Evolutionary conservation across 2,329 filamentous ascomycete species (phyloP).

Genomic region (Colletotrichum scovillei): DNA sequence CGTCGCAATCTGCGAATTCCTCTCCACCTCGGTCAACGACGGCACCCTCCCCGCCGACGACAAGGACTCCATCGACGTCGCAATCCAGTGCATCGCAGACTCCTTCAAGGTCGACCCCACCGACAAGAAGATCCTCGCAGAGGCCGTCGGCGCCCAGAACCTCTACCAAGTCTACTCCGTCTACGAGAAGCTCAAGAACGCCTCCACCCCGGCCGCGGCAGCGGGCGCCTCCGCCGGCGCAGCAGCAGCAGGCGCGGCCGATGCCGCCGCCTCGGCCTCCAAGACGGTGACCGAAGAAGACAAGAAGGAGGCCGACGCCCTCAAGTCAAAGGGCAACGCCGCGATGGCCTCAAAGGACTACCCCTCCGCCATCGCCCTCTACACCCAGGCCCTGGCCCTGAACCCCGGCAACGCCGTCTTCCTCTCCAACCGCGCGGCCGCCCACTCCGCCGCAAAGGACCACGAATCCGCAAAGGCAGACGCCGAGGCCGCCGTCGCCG

Average conservation of each 20-base stretch:
- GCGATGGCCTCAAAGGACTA: slow-evolving; percentile 98
- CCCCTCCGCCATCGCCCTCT: slow-evolving; percentile 81
- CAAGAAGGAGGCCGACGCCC: slow-evolving; percentile 84
- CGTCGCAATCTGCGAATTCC: slow-evolving; percentile 97
- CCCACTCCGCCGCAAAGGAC: slow-evolving; percentile 85
- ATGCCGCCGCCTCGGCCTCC: slow-evolving; percentile 43
- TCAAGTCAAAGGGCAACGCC: slow-evolving; percentile 93
- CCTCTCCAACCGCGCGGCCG: slow-evolving; percentile 96
- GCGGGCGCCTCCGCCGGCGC: slow-evolving; percentile 51
- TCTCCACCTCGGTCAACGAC: slow-evolving; percentile 84
- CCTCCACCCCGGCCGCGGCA: slow-evolving; percentile 45
- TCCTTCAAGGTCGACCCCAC: slow-evolving; percentile 94
- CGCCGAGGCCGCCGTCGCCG: slow-evolving; percentile 87
- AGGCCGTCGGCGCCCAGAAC: slow-evolving; percentile 87
- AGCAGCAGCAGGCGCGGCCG: slow-evolving; percentile 53
- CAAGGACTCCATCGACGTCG: slow-evolving; percentile 92
- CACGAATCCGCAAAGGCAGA: slow-evolving; percentile 87
- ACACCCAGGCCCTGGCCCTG: slow-evolving; percentile 86
- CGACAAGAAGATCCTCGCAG: slow-evolving; percentile 76
- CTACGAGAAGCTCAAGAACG: slow-evolving; percentile 91
- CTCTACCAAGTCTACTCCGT: slow-evolving; percentile 93
- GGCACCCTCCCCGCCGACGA: slow-evolving; percentile 91
- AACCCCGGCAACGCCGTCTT: slow-evolving; percentile 92
- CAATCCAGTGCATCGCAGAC: slow-evolving; percentile 92
- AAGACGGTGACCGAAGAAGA: slow-evolving; percentile 62